Base-by-base conservation (phyloP, 345 rosid genomes). In the Balakata baccata region DNA sequence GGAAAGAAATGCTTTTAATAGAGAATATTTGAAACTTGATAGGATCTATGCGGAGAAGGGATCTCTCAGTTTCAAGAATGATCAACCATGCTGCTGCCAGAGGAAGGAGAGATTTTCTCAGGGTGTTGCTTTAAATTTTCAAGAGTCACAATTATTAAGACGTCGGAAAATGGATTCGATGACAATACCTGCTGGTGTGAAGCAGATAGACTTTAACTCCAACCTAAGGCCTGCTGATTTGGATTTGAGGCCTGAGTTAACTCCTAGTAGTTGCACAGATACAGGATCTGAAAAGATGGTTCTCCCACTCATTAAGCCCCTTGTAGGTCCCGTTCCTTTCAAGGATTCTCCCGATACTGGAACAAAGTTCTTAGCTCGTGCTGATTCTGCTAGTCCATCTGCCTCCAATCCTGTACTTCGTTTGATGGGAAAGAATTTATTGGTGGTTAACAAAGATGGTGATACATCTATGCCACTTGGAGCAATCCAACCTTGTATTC, bases 371-470 rank as follows among this genome's bases (percentile, higher is more conserved):
- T 67, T 71, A 43, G 81, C 77, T 64, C 74, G 75, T 23, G 49
- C 64, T 68, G 92, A 85, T 69, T 83, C 94, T 80, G 81, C 90
- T 39, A 88, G 92, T 84, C 97, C 97, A 69, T 86, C 92, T 61
- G 70, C 86, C 46, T 82, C 90, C 34, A 92, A 84, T 81, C 92
- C 98, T 1, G 72, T 92, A 70, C 90, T 95, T 52, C 85, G 99
- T 84, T 81, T 95, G 83, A 95, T 95, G 99, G 99, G 99, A 43
- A 95, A 95, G 87, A 89, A 95, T 71, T 82, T 95, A 77, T 85
- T 94, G 91, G 94, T 95, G 82, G 87, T 95, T 83, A 95, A 87
- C 87, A 87, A 95, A 84, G 97, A 84, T 66, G 92, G 89, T 54
- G 85, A 88, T 67, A 75, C 80, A 22, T 71, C 84, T 17, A 25